Evolutionary conservation across 192 early-diverging fungal species (phyloP).

Genomic region (Podila horticola): DNA sequence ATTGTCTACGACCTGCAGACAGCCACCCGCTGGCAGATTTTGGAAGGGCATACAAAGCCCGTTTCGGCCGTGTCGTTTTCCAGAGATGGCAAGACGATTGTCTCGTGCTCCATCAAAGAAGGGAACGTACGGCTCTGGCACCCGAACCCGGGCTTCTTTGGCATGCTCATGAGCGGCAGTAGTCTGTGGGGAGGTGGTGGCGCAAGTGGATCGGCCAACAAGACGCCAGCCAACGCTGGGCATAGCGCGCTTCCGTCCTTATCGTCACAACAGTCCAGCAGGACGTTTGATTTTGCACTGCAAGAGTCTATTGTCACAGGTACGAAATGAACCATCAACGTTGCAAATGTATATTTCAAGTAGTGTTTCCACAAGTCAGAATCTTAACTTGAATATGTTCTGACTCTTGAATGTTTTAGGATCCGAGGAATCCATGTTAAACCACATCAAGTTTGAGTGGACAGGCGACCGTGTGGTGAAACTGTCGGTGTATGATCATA

Average conservation of each 20-base stretch:
- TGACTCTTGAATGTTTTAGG: slow-evolving; percentile 21
- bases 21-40: slow-evolving; percentile 76
- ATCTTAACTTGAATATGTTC: neutral
- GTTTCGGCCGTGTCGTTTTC: slow-evolving; percentile 82
- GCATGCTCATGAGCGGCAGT: slow-evolving; percentile 65
- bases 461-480: slow-evolving; percentile 58
- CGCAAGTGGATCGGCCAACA: neutral
- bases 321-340: neutral
- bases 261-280: slow-evolving; percentile 58
- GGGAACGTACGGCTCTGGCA: slow-evolving; percentile 81
- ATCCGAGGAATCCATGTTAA: slow-evolving; percentile 36
- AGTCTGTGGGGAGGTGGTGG: slow-evolving; percentile 17
- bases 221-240: neutral
- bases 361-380: neutral
- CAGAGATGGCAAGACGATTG: slow-evolving; percentile 79
- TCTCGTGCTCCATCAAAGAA: slow-evolving; percentile 76
- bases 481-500: slow-evolving; percentile 57
- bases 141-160: slow-evolving; percentile 74
- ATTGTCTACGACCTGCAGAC: slow-evolving; percentile 87
- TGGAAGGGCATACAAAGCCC: slow-evolving; percentile 80
- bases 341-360: neutral
- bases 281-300: slow-evolving; percentile 50
- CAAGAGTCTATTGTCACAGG: slow-evolving; percentile 44
- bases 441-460: slow-evolving; percentile 62
- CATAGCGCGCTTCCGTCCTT: slow-evolving; percentile 15